These are phyloP conservation scores for Cladosporium velox DNA, from an alignment of 2,329 filamentous ascomycete genomes.

Conservation along the genomic window DNA sequence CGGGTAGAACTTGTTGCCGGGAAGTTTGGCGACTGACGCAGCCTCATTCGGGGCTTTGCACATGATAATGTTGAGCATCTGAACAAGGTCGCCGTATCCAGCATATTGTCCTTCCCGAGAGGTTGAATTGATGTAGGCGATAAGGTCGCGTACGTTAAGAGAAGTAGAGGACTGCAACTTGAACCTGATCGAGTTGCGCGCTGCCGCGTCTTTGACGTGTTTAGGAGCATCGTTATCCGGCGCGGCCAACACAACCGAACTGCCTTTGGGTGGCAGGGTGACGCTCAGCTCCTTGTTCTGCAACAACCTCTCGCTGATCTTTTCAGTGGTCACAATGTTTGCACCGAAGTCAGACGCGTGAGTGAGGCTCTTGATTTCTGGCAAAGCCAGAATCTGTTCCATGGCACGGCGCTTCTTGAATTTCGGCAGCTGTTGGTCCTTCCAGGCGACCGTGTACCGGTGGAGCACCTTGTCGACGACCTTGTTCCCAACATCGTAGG, in stretches of 20 bases:
- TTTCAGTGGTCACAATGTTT: slow-evolving; percentile 37
- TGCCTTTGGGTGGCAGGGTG: neutral
- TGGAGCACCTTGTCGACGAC: slow-evolving; percentile 35
- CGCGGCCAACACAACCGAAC: neutral
- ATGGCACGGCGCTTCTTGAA: slow-evolving; percentile 53
- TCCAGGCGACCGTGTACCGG: slow-evolving; percentile 44
- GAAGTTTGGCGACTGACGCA: slow-evolving; percentile 47
- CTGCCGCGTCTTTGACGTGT: slow-evolving; percentile 29
- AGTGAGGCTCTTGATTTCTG: slow-evolving; percentile 35
- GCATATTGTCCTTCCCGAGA: slow-evolving; percentile 42
- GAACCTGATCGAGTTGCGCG: slow-evolving; percentile 40
- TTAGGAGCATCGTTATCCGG: neutral
- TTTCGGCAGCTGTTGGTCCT: slow-evolving; percentile 38
- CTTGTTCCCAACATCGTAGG: slow-evolving; percentile 33
- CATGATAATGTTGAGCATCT: slow-evolving; percentile 61
- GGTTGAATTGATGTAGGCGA: slow-evolving; percentile 45
- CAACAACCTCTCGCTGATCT: neutral
- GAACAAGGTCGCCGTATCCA: slow-evolving; percentile 54
- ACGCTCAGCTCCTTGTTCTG: neutral
- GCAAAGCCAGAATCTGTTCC: slow-evolving; percentile 44
- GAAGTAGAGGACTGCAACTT: slow-evolving; percentile 39
- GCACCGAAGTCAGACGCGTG: slow-evolving; percentile 45
- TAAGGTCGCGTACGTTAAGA: slow-evolving; percentile 44
- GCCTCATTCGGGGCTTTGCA: slow-evolving; percentile 50
- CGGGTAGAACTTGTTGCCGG: slow-evolving; percentile 57